phyloP scores from a whole-genome alignment of 331 rosid species.

The Phaseolus coccineus region DNA sequence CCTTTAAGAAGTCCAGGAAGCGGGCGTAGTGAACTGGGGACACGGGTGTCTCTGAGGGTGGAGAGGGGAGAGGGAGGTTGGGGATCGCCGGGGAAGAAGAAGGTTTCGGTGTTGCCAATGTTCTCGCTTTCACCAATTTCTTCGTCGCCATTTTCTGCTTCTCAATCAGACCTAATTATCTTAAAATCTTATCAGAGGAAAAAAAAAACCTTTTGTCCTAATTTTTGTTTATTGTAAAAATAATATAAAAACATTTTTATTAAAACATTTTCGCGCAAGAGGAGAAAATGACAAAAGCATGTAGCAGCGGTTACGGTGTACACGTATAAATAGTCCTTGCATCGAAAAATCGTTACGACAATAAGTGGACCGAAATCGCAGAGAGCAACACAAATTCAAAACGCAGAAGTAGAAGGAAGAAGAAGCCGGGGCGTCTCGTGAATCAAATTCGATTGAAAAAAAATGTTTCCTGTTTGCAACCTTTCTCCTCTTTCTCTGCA shows the following conservation, averaged over 20 bases:
- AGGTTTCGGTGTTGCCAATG: constrained; percentile 45
- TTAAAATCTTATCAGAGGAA: no score
- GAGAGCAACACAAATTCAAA: constrained; percentile 41
- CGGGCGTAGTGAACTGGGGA: constrained; percentile 58
- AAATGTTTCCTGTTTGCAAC: constrained; percentile 51
- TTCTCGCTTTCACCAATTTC: constrained; percentile 54
- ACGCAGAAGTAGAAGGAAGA: not conserved
- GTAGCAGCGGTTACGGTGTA: not conserved
- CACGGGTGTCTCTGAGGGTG: constrained; percentile 43
- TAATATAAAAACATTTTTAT: no score
- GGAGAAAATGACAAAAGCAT: not conserved
- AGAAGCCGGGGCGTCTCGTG: not conserved
- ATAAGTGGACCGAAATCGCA: constrained; percentile 2
- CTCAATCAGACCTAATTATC: not conserved
- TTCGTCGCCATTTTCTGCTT: constrained; percentile 46
- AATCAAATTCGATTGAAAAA: not conserved
- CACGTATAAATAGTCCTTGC: not conserved
- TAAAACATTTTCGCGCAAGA: not conserved
- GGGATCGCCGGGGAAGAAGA: constrained; percentile 49
- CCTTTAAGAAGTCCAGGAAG: constrained; percentile 65
- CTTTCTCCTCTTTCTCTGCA: constrained; percentile 36
- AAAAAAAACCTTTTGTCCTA: no score
- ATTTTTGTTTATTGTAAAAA: no score
- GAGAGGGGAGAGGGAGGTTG: constrained; percentile 65
- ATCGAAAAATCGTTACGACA: constrained; percentile 34